phyloP scores from a whole-genome alignment of 352 stramenopile species.

The Thalassiosira hispida region DNA sequence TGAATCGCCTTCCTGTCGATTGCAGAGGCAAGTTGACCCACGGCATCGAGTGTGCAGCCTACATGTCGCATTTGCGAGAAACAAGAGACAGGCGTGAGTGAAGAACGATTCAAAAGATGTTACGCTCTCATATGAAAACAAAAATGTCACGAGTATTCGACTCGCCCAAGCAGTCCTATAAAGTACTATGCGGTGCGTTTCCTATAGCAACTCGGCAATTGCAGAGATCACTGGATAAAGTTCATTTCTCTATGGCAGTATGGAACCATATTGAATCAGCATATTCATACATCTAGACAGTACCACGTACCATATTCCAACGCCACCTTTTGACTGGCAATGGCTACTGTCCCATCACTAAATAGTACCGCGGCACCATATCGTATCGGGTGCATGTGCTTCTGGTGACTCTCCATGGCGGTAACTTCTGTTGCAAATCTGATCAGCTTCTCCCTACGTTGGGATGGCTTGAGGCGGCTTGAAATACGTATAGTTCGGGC shows the following conservation, averaged over 20 bases:
- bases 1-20: conserved; percentile 45
- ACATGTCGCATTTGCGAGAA: too few relatives aligned
- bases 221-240: too few relatives aligned
- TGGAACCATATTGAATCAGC: not conserved
- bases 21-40: conserved; percentile 65
- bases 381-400: conserved; percentile 86
- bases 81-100: too few relatives aligned
- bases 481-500: conserved; percentile 27
- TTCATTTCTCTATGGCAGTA: too few relatives aligned
- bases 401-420: conserved; percentile 60
- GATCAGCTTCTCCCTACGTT: conserved; percentile 46
- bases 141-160: too few relatives aligned
- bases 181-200: too few relatives aligned
- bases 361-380: conserved; percentile 88
- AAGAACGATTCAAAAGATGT: too few relatives aligned
- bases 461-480: conserved; percentile 36
- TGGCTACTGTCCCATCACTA: conserved; percentile 72
- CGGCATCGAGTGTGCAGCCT: conserved; percentile 81
- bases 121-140: too few relatives aligned
- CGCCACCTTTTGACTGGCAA: conserved; percentile 54
- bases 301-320: conserved; percentile 77
- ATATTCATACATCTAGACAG: not conserved
- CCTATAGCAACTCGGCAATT: too few relatives aligned
- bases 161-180: too few relatives aligned
- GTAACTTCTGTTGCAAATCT: conserved; percentile 37